Percentiles rank a stretch among this genome's conserved stretches.
These are phyloP conservation scores for Boletus pseudo-olivaceus DNA, from an alignment of 768 basidiomycete species.

Conservation along the genomic window DNA sequence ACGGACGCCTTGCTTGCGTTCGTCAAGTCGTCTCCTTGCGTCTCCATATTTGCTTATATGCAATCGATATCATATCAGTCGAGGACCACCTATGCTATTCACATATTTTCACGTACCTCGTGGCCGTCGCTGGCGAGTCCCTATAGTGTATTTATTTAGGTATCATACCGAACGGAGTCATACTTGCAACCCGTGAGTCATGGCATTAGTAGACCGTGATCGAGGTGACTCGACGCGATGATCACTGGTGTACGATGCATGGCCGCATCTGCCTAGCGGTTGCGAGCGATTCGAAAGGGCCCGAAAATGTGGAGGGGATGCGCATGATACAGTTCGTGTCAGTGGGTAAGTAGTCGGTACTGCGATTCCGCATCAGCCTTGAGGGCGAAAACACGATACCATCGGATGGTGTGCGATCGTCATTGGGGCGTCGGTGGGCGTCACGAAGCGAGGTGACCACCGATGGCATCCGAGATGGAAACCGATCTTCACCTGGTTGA, in stretches of 20 bases:
- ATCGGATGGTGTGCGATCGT: background rate
- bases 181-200: constrained; percentile 1
- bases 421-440: background rate
- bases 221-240: constrained; percentile 3
- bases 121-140: constrained; percentile 15
- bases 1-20: background rate
- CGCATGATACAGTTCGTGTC: too few species aligned
- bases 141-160: constrained; percentile 9
- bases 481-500: background rate
- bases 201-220: background rate
- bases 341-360: too few species aligned
- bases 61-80: constrained; percentile 19
- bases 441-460: background rate
- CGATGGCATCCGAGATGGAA: background rate
- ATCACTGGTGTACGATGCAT: background rate
- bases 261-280: background rate
- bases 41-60: constrained; percentile 6
- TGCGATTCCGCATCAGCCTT: background rate
- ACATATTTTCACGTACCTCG: constrained; percentile 15
- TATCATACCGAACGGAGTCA: constrained; percentile 3
- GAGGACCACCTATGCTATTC: constrained; percentile 7
- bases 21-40: background rate
- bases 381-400: background rate
- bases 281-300: background rate
- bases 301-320: background rate